A percentile compares a stretch with the other conserved stretches of the same genome.
phyloP scores from a whole-genome alignment of 306 rosid genomes.

The Ziziphus jujuba region DNA sequence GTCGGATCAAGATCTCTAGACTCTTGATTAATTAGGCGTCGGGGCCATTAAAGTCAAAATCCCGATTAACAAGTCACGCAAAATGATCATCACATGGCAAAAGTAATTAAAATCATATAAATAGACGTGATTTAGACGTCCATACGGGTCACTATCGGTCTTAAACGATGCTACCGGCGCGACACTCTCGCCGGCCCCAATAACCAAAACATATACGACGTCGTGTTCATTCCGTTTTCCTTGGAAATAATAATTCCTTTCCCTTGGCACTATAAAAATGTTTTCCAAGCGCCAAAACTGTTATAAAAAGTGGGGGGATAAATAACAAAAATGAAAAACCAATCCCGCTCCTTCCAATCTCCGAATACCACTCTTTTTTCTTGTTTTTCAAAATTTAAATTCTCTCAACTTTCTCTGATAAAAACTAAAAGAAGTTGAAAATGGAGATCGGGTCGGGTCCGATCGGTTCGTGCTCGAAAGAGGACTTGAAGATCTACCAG shows the following conservation, averaged over 20 bases:
- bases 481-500: constrained; percentile 57
- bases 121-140: neutral
- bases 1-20: no score
- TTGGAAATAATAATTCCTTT: neutral
- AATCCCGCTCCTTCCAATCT: neutral
- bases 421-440: neutral
- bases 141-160: neutral
- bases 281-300: constrained; percentile 35
- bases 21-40: neutral
- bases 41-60: constrained; percentile 14
- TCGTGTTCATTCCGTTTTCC: neutral
- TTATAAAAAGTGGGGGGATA: neutral
- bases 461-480: constrained; percentile 47
- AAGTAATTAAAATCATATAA: neutral
- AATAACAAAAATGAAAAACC: neutral
- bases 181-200: neutral
- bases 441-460: constrained; percentile 57
- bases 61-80: neutral
- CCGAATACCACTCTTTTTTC: neutral
- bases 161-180: constrained; percentile 1
- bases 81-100: constrained; percentile 14
- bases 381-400: neutral
- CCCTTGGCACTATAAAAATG: neutral
- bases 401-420: constrained; percentile 4
- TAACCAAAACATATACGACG: neutral